Evolutionary conservation across 805 yeast genomes (phyloP).

Genomic region (Lipomyces chichibuensis): DNA sequence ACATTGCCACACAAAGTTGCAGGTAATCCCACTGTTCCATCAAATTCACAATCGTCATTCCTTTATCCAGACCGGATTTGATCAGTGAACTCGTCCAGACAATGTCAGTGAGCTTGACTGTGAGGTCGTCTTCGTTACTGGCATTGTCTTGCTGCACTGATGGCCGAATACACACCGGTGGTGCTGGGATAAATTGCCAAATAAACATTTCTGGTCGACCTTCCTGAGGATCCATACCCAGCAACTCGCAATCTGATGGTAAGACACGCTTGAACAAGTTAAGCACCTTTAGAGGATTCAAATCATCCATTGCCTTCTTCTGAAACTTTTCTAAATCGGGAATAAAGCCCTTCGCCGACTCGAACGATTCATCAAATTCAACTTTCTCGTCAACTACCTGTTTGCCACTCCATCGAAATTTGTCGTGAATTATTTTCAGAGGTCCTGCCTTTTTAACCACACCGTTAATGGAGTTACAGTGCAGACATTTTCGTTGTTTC

Average conservation of each 20-base stretch:
- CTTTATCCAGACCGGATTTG: constrained; percentile 92
- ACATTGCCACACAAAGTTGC: constrained; percentile 95
- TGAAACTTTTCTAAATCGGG: constrained; percentile 89
- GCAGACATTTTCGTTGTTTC: constrained; percentile 86
- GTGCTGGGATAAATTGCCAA: constrained; percentile 97
- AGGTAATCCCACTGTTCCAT: constrained; percentile 98
- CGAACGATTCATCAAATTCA: constrained; percentile 85
- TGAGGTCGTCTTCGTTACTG: constrained; percentile 94
- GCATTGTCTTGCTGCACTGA: constrained; percentile 93
- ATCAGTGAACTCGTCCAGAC: constrained; percentile 96
- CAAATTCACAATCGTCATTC: constrained; percentile 85
- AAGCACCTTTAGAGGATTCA: constrained; percentile 87
- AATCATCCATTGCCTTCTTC: constrained; percentile 86
- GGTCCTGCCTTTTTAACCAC: constrained; percentile 98
- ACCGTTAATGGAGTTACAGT: constrained; percentile 89
- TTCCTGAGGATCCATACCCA: constrained; percentile 84
- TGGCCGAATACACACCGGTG: constrained; percentile 98
- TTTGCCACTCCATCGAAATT: constrained; percentile 94
- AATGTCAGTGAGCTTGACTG: constrained; percentile 93
- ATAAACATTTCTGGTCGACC: constrained; percentile 96
- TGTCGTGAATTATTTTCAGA: constrained; percentile 90
- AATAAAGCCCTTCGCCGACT: constrained; percentile 67
- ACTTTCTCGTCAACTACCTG: constrained; percentile 81
- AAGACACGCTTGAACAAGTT: constrained; percentile 82
- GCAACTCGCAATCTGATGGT: constrained; percentile 86